A percentile compares a stretch with the other conserved stretches of the same genome.
These are phyloP conservation scores for Leucaena leucocephala DNA, from an alignment of 306 rosid species.

Conservation along the genomic window DNA sequence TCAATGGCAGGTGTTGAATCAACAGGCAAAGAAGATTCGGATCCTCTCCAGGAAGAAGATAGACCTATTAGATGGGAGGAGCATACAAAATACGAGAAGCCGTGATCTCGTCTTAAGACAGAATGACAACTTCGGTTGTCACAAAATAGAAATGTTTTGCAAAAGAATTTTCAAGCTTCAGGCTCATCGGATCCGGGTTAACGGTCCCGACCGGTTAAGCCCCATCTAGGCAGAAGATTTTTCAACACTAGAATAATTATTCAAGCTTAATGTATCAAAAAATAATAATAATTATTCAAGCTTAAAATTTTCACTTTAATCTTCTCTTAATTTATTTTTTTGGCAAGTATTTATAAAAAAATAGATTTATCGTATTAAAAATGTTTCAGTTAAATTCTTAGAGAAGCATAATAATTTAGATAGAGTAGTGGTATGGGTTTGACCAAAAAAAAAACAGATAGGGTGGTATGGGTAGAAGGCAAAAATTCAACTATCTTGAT, in stretches of 20 bases:
- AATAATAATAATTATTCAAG: too few species aligned
- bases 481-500: too few species aligned
- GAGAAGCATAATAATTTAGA: background rate
- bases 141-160: background rate
- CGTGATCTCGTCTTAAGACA: background rate
- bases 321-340: background rate
- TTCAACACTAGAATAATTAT: too few species aligned
- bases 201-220: background rate
- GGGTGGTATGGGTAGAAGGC: background rate
- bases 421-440: background rate
- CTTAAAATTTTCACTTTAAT: too few species aligned
- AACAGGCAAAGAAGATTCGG: slow-evolving; percentile 44
- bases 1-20: slow-evolving; percentile 63
- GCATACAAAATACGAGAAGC: slow-evolving; percentile 19
- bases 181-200: background rate
- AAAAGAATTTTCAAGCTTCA: background rate
- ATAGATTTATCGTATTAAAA: too few species aligned
- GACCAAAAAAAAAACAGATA: background rate
- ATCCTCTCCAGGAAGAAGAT: slow-evolving; percentile 46
- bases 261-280: too few species aligned
- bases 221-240: too few species aligned
- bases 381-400: too few species aligned
- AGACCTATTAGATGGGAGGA: slow-evolving; percentile 6
- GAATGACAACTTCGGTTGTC: background rate
- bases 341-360: too few species aligned